Base-by-base conservation (phyloP, 257 asterid genomes). In the Cruciata laevipes region DNA sequence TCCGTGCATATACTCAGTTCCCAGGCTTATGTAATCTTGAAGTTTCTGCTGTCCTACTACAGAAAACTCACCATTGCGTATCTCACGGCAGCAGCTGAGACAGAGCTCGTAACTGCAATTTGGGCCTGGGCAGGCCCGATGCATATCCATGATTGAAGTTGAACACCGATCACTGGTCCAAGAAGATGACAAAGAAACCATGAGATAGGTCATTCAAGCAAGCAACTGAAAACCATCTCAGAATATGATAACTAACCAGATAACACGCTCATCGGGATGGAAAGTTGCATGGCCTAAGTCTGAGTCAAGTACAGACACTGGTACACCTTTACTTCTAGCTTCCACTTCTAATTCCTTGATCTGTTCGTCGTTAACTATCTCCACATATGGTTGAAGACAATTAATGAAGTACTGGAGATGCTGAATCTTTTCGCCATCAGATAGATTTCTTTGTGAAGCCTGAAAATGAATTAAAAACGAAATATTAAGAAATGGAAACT, bases 141-240 rank as follows among this genome's bases (percentile, higher is more conserved):
- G 99, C 76, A 94, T 95, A 85, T 94, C 99, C 31, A 88, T 73
- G n/a, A 94, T 90, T 73, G 99, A 94, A 49, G 99, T 94, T 71
- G 92, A 84, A 77, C 99, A 94, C 65, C 83, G 83, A 75, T 94
- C 81, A 81, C 97, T 93, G 96, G 69, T 68, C 74, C 75, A 74
- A 59, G 67, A 37, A 11, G 51, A 57, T 13, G 30, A 70, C n/a
- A 27, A 63, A 20, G 33, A 24, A 65, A 71, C 12, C 53, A 67
- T 69, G 17, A 51, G 32, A 68, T 18, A 70, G 57, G 53, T n/a
- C 33, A 31, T 65, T 61, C 52, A 21, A 67, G 57, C 13, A 59
- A 17, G 69, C 25, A 51, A 53, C 42, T 37, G 68, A 27, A 56
- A 56, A 58, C 23, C 62, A 61, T 61, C 38, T 10, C 70, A 63